These are phyloP conservation scores for Mycena alexandri DNA, from an alignment of 768 basidiomycete genomes.

Conservation along the genomic window DNA sequence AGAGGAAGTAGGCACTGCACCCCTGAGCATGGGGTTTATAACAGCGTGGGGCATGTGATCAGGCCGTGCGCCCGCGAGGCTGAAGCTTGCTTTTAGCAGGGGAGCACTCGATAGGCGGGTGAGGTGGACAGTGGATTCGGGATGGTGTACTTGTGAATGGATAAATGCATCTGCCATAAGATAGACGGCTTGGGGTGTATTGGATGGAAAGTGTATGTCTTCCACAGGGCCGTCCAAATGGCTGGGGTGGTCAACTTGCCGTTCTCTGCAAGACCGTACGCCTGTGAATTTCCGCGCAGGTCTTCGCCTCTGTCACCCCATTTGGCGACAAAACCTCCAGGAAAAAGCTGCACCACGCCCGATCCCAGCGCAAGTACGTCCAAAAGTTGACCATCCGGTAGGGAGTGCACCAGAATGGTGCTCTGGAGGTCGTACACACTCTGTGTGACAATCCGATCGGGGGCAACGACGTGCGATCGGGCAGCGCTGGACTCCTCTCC, in stretches of 20 bases:
- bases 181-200: conserved; percentile 23
- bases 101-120: conserved; percentile 17
- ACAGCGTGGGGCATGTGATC: too few relatives aligned
- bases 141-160: conserved; percentile 27
- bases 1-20: conserved; percentile 17
- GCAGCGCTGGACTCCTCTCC: conserved; percentile 15
- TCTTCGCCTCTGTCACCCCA: conserved; percentile 16
- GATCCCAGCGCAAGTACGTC: conserved; percentile 19
- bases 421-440: conserved; percentile 13
- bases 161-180: conserved; percentile 24
- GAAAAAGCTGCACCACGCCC: conserved; percentile 18
- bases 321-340: conserved; percentile 19
- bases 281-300: too few relatives aligned
- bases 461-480: conserved; percentile 18
- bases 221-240: conserved; percentile 9
- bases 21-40: too few relatives aligned
- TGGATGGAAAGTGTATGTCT: conserved; percentile 10
- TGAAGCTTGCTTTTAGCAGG: conserved; percentile 14
- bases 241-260: conserved; percentile 14
- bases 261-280: conserved; percentile 17
- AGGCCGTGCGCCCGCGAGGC: too few relatives aligned
- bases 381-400: conserved; percentile 23
- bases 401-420: conserved; percentile 27
- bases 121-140: conserved; percentile 25
- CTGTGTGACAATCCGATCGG: conserved; percentile 26